These are phyloP conservation scores for Cryptomeria japonica DNA, from an alignment of 75 land plant genomes.

Conservation along the genomic window DNA sequence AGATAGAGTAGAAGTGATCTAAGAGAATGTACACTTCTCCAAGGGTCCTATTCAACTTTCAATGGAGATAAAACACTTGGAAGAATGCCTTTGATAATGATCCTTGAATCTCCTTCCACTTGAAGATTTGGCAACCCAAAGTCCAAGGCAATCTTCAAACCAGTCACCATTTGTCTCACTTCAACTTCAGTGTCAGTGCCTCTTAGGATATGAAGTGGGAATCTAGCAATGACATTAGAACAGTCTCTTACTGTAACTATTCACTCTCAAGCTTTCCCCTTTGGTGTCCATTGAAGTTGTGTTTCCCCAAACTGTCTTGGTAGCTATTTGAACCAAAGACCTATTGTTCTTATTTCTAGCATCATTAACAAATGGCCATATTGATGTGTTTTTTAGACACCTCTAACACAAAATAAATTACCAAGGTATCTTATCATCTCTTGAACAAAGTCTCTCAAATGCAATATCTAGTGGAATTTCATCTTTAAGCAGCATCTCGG, in stretches of 20 bases:
- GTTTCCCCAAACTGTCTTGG: background rate
- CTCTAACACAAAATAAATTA: no score
- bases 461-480: no score
- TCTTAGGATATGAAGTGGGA: background rate
- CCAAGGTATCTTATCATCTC: no score
- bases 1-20: background rate
- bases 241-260: background rate
- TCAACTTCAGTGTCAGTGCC: background rate
- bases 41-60: background rate
- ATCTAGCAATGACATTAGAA: background rate
- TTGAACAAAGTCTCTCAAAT: no score
- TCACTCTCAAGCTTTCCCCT: background rate
- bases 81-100: background rate
- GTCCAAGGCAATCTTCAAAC: background rate
- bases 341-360: background rate
- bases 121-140: background rate
- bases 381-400: no score
- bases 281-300: background rate
- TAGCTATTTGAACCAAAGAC: background rate
- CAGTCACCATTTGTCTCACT: background rate
- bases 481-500: no score
- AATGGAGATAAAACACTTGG: background rate
- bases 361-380: background rate
- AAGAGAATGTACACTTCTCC: background rate
- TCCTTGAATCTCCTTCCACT: background rate